Percentiles rank a stretch among this genome's conserved stretches.
Conservation (phyloP, 768 basidiomycete genomes). For the Harrya chromipes region DNA sequence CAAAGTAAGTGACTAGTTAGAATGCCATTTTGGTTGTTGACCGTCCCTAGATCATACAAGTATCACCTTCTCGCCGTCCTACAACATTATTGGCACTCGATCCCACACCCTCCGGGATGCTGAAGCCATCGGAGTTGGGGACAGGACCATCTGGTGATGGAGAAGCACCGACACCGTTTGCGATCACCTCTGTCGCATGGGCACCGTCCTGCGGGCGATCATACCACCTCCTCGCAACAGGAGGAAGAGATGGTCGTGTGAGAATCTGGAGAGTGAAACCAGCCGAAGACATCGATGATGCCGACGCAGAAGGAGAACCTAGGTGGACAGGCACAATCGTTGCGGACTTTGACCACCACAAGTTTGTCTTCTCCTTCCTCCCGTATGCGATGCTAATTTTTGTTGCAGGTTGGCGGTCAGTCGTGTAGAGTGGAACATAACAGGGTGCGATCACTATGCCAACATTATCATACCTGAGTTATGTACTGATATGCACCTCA, state of each 20-base stretch:
- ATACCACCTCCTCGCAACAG: conserved; percentile 92
- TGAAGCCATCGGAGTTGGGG: conserved; percentile 20
- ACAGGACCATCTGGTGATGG: conserved; percentile 27
- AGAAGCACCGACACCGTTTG: conserved; percentile 44
- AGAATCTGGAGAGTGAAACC: conserved; percentile 86
- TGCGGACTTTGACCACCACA: conserved; percentile 86
- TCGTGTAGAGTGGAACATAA: conserved; percentile 93
- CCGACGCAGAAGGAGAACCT: conserved; percentile 40
- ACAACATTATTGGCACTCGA: conserved; percentile 55
- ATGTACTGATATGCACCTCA: conserved; percentile 29
- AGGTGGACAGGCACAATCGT: conserved; percentile 75
- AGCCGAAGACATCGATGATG: conserved; percentile 41
- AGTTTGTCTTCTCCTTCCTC: conserved; percentile 37
- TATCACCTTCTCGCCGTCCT: conserved; percentile 66
- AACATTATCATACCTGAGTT: background rate
- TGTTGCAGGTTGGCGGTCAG: conserved; percentile 63
- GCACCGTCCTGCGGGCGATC: conserved; percentile 92
- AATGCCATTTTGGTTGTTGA: background rate
- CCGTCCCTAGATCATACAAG: conserved; percentile 62
- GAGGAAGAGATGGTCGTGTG: conserved; percentile 82
- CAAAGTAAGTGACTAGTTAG: conserved; percentile 50
- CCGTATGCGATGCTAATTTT: conserved; percentile 4
- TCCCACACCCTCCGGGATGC: conserved; percentile 35
- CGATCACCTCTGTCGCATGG: conserved; percentile 87
- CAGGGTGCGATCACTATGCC: conserved; percentile 50